Evolutionary conservation across 192 early-diverging fungal genomes (phyloP), one percentile per base, ranked within the genome.

Genomic region (Neocallimastix lanati): DNA sequence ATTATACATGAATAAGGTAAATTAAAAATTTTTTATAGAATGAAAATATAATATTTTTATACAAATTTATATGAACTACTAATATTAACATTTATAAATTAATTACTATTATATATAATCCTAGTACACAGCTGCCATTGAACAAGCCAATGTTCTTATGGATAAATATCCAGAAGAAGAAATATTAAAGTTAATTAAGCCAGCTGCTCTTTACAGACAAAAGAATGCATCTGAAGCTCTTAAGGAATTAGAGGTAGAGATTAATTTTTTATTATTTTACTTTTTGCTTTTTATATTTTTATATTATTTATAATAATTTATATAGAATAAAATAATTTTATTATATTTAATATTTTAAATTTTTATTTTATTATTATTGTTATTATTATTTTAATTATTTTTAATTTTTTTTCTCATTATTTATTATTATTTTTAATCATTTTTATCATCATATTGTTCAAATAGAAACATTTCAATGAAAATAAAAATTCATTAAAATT

Each of bases 111-210:
- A 21, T 67, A 78, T 83, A n/a, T n/a, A n/a, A n/a, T 29, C 28
- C 38, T 78, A 88, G 86, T 85, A 85, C 81, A 82, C 82, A 5
- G 87, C 84, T 15, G 90, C 89, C 29, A 81, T 83, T 81, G 90
- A 91, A 58, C 28, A 81, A 12, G 87, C 86, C 21, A 85, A 85
- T 40, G 82, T 83, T 21, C 76, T 92, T 11, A 77, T 88, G 38
- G 85, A 87, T 40, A 80, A 88, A n/a, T 92, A 91, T 77, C 90
- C 91, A 11, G 86, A 86, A 28, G 89, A 91, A 79, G 89, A 90
- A 77, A 81, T 85, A 18, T 84, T 90, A 1, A 88, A 86, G 50
- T 77, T 93, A 33, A 86, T 93, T 36, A 78, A 92, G 40, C 90
- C 91, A 13, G 87, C 86, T 16, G 85, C 83, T 21, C 83, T 85